Conservation (phyloP, 2,329 filamentous ascomycete species). For the Ceratocystis colombiana region DNA sequence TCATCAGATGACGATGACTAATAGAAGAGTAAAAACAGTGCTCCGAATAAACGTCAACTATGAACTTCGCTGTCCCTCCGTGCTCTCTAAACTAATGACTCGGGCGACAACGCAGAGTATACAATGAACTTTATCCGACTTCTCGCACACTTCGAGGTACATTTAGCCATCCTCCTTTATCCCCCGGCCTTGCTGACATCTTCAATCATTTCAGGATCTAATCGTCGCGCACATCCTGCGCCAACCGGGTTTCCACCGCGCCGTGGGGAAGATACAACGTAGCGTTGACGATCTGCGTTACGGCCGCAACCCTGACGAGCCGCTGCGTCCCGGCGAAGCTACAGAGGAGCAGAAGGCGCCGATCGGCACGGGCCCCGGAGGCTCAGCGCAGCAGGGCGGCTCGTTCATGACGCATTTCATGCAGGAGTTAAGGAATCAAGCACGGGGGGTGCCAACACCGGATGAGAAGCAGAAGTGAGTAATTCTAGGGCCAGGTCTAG, state of each 20-base stretch:
- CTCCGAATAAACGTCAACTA: not conserved
- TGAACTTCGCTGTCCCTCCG: no score
- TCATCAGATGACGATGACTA: not conserved
- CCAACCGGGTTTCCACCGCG: constrained; percentile 43
- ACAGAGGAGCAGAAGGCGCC: constrained; percentile 33
- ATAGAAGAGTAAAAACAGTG: not conserved
- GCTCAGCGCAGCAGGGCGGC: constrained; percentile 29
- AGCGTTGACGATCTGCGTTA: constrained; percentile 41
- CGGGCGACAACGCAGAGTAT: not conserved
- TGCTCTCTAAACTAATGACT: not conserved
- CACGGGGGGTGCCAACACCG: constrained; percentile 25
- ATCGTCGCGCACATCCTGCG: constrained; percentile 35
- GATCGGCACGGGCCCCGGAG: constrained; percentile 40
- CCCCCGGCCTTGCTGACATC: not conserved
- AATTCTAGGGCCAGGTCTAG: no score
- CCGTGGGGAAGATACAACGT: constrained; percentile 44
- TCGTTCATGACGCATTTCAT: constrained; percentile 41
- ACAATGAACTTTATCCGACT: constrained; percentile 15
- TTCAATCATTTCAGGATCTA: constrained; percentile 29
- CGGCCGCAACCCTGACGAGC: constrained; percentile 43
- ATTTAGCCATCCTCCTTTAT: not conserved
- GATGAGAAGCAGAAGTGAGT: constrained; percentile 8
- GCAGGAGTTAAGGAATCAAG: constrained; percentile 44
- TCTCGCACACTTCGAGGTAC: constrained; percentile 8
- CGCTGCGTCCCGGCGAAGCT: constrained; percentile 43